These are phyloP conservation scores for Ascosphaera aggregata DNA, from an alignment of 2,329 filamentous ascomycete genomes.

Conservation along the genomic window DNA sequence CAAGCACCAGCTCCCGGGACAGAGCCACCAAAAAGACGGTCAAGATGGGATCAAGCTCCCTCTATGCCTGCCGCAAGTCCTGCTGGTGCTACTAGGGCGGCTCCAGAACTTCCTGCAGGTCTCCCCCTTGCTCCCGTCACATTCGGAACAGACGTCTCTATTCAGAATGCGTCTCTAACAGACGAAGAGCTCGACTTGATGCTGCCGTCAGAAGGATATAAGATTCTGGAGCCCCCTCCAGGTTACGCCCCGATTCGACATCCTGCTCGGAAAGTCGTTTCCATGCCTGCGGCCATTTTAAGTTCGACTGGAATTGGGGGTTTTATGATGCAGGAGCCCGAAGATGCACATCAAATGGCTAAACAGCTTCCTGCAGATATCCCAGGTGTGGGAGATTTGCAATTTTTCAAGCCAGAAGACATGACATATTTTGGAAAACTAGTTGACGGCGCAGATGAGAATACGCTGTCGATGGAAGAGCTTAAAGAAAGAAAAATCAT, in stretches of 20 bases:
- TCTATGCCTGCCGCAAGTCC: constrained; percentile 43
- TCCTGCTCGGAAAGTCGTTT: constrained; percentile 49
- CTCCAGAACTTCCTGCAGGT: constrained; percentile 45
- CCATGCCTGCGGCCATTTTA: constrained; percentile 41
- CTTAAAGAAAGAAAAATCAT: constrained; percentile 98
- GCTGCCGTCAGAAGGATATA: constrained; percentile 79
- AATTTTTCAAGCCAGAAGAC: constrained; percentile 97
- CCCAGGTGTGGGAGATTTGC: constrained; percentile 80
- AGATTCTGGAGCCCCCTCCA: constrained; percentile 69
- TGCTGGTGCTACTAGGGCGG: constrained; percentile 47
- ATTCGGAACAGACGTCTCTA: constrained; percentile 63
- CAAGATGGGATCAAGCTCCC: constrained; percentile 81
- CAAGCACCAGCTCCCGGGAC: constrained; percentile 43
- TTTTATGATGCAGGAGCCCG: constrained; percentile 95
- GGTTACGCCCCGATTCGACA: constrained; percentile 73
- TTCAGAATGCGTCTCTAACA: constrained; percentile 58
- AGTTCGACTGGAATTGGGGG: constrained; percentile 41
- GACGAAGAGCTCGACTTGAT: constrained; percentile 89
- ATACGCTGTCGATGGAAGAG: constrained; percentile 75
- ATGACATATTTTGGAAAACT: constrained; percentile 98
- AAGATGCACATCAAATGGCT: constrained; percentile 57
- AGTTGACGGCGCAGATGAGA: constrained; percentile 83
- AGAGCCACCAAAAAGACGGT: constrained; percentile 48
- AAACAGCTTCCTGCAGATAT: constrained; percentile 86
- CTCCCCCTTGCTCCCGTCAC: constrained; percentile 29